These are phyloP conservation scores for Globisporangium solare DNA, from an alignment of 352 stramenopile genomes.

Conservation along the genomic window DNA sequence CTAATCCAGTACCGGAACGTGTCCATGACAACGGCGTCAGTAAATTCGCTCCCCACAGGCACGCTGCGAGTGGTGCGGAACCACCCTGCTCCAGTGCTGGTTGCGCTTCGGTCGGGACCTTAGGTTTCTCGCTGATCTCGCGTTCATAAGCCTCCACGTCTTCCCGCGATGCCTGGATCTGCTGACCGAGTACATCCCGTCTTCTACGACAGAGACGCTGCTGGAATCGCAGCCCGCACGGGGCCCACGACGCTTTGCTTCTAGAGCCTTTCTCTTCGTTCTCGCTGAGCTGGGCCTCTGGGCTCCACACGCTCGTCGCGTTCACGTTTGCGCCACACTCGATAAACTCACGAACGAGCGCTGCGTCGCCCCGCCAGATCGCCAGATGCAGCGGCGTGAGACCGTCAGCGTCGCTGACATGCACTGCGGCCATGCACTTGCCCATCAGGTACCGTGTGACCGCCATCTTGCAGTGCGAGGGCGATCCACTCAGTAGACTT, in stretches of 20 bases:
- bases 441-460: conserved; percentile 26
- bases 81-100: neutral
- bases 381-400: conserved; percentile 44
- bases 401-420: conserved; percentile 36
- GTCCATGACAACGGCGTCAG: neutral
- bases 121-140: neutral
- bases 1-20: conserved; percentile 13
- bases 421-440: conserved; percentile 25
- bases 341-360: conserved; percentile 39
- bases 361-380: conserved; percentile 24
- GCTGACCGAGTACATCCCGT: too few species aligned
- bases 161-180: neutral
- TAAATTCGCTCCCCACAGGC: neutral
- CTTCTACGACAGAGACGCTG: too few species aligned
- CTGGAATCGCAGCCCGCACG: conserved; percentile 26
- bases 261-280: too few species aligned
- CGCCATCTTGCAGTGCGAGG: neutral
- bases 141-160: neutral
- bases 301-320: neutral
- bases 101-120: neutral
- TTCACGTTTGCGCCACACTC: conserved; percentile 35
- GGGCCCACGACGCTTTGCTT: conserved; percentile 31
- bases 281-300: too few species aligned
- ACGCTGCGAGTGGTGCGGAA: neutral
- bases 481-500: conserved; percentile 19